phyloP scores from a whole-genome alignment of 2,329 filamentous ascomycete species.

The Leptographium lundbergii region DNA sequence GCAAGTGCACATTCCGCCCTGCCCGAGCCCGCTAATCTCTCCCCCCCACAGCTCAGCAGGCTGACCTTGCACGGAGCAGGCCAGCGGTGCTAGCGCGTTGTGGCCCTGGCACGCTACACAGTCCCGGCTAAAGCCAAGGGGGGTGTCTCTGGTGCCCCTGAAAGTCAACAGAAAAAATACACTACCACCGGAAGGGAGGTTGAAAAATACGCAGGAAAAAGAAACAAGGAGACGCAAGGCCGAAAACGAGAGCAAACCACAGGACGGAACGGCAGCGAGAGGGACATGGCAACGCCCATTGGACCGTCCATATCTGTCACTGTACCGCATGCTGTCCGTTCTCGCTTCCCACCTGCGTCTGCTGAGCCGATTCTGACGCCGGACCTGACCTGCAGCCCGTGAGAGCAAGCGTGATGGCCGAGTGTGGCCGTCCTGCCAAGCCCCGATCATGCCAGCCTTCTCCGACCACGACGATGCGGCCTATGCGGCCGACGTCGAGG shows the following conservation, averaged over 20 bases:
- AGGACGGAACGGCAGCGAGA: neutral
- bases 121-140: neutral
- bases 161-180: slow-evolving; percentile 8
- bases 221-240: neutral
- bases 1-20: neutral
- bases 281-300: neutral
- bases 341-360: neutral
- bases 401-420: neutral
- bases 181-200: neutral
- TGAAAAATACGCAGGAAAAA: slow-evolving; percentile 1
- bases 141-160: slow-evolving; percentile 6
- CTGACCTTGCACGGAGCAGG: neutral
- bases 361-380: neutral
- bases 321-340: neutral
- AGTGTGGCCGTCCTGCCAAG: neutral
- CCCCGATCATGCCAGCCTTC: slow-evolving; percentile 7
- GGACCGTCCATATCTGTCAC: neutral
- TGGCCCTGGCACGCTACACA: neutral
- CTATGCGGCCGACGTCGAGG: slow-evolving; percentile 14
- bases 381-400: too few relatives aligned
- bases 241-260: neutral
- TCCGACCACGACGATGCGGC: slow-evolving; percentile 13
- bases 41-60: neutral
- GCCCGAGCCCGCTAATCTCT: neutral
- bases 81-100: neutral